These are phyloP conservation scores for Sonneratia alba DNA, from an alignment of 345 rosid genomes.

Conservation along the genomic window DNA sequence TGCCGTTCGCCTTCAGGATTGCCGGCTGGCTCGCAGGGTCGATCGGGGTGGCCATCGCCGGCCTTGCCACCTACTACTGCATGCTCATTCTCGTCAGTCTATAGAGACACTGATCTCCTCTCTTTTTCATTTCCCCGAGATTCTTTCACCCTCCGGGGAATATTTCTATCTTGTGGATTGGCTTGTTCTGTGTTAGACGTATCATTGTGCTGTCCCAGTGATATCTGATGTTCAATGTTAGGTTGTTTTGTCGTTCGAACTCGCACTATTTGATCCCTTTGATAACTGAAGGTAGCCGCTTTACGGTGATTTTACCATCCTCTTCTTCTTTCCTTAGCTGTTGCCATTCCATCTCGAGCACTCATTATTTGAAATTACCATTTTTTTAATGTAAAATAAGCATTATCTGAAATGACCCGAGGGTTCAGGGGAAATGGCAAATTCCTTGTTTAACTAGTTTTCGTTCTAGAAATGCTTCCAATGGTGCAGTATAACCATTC, in stretches of 20 bases:
- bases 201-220: neutral
- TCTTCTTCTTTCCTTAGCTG: neutral
- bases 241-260: neutral
- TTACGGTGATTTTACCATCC: neutral
- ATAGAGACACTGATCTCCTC: neutral
- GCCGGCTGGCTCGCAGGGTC: constrained; percentile 90
- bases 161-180: too few species aligned
- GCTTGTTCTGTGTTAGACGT: too few species aligned
- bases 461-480: too few species aligned
- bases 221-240: neutral
- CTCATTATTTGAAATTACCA: too few species aligned
- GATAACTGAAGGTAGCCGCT: neutral
- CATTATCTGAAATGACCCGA: too few species aligned
- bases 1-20: constrained; percentile 73
- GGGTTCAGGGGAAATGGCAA: too few species aligned
- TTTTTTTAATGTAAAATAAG: too few species aligned
- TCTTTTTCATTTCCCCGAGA: neutral
- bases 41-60: constrained; percentile 51
- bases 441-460: too few species aligned
- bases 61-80: constrained; percentile 69
- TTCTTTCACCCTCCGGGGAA: too few species aligned
- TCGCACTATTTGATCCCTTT: too few species aligned
- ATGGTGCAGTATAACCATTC: too few species aligned
- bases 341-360: too few species aligned
- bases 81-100: constrained; percentile 84